Evolutionary conservation across 495 filamentous ascomycete species (phyloP), one percentile per base, ranked within the genome.

Genomic region (Neurospora sp.): DNA sequence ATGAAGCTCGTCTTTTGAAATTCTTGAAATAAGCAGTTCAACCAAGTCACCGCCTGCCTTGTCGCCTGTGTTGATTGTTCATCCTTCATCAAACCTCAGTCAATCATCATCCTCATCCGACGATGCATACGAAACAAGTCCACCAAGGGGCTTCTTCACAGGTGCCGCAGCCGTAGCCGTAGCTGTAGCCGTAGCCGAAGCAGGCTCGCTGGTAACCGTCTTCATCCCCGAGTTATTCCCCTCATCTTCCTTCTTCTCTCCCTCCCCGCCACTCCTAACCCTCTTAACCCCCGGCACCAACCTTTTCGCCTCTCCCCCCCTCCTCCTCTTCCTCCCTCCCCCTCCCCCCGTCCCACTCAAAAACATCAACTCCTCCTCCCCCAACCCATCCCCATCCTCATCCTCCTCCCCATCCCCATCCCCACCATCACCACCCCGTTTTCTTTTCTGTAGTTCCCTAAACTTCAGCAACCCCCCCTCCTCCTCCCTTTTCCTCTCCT

Each of bases 381-480:
- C 69, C 53, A 72, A 59, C 39, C 40, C 72, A 18, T 42, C 74
- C 1, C 70, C 71, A 39, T 38, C 35, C 35, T 37, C 73, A 71
- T 74, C 72, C 73, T 3, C 76, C 48, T 69, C 61, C 73, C 73
- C 75, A 72, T 74, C 75, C n/a, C 22, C 75, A 45, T 68, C 74
- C 38, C 75, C 76, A 16, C 40, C 39, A 59, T 81, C 2, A 71
- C 79, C 3, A 86, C 80, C 92, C 89, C 0, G 85, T 87, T 78
- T 91, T 87, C 75, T 91, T 89, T 74, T 91, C 12, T 59, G 48
- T 9, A 31, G 88, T 76, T 85, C 83, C 41, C 91, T 85, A 76
- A 97, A 97, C 0, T 79, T 77, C 53, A 89, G 88, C 42, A 98
- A 80, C 75, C 93, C 90, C 76, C 92, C 89, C 27, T 88, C 85